Percentiles rank a stretch among this genome's conserved stretches.
These are phyloP conservation scores for Kwoniella newhampshirensis DNA, from an alignment of 768 basidiomycete species.

Conservation along the genomic window DNA sequence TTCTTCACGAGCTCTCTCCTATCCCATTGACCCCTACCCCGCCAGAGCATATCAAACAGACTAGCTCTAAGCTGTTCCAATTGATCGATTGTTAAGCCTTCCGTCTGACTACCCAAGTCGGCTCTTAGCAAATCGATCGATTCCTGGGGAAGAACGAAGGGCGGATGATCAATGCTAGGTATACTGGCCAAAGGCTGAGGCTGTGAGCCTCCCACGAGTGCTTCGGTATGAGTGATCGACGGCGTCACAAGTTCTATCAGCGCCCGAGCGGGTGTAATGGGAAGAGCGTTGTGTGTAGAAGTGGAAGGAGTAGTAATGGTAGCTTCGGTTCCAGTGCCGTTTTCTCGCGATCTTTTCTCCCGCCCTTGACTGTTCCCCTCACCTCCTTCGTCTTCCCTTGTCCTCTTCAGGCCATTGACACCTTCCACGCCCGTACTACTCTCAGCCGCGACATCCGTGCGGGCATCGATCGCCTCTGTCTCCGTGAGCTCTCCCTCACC, in stretches of 20 bases:
- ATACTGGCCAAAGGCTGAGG: constrained; percentile 47
- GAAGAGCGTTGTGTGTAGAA: too few relatives aligned
- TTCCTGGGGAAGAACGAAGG: constrained; percentile 67
- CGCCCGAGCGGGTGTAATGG: too few relatives aligned
- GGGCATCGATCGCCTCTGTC: not conserved
- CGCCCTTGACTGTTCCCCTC: constrained; percentile 10
- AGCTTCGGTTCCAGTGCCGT: too few relatives aligned
- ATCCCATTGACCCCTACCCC: constrained; percentile 78
- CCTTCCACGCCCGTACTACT: not conserved
- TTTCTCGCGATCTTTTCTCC: constrained; percentile 20
- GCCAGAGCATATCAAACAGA: constrained; percentile 78
- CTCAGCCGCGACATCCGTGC: not conserved
- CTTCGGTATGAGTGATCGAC: constrained; percentile 49
- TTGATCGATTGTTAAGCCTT: constrained; percentile 72
- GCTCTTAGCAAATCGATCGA: constrained; percentile 59
- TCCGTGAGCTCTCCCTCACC: not conserved
- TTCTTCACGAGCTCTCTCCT: constrained; percentile 66
- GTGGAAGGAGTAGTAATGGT: too few relatives aligned
- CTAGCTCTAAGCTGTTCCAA: constrained; percentile 90
- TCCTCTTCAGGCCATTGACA: constrained; percentile 12
- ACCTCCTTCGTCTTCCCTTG: constrained; percentile 18
- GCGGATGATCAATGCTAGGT: constrained; percentile 56
- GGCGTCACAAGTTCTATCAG: too few relatives aligned
- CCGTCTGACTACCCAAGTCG: constrained; percentile 62
- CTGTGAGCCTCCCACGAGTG: too few relatives aligned